Conservation (phyloP, 768 basidiomycete species). For the Boletus rubescentipes region DNA sequence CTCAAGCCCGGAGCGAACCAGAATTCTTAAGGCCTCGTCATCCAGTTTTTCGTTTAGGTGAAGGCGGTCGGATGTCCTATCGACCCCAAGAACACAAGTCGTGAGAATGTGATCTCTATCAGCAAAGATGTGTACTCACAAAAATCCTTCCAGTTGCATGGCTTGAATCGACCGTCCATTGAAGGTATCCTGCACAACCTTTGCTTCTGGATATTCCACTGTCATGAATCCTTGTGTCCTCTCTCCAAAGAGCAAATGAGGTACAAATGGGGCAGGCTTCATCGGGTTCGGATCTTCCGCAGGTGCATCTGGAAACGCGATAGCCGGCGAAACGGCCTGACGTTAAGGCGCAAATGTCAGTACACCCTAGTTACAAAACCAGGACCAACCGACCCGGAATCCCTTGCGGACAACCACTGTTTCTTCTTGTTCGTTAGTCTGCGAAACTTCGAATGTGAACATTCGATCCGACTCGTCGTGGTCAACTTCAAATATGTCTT, state of each 20-base stretch:
- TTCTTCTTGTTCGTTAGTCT: slow-evolving; percentile 59
- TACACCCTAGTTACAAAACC: not conserved
- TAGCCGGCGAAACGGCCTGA: slow-evolving; percentile 15
- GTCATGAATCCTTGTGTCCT: too few relatives aligned
- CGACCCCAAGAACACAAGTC: not conserved
- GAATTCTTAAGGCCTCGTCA: slow-evolving; percentile 25
- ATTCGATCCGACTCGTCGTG: slow-evolving; percentile 43
- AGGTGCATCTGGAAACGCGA: slow-evolving; percentile 8
- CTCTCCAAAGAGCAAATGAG: slow-evolving; percentile 32
- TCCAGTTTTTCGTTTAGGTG: slow-evolving; percentile 23
- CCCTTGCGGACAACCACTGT: slow-evolving; percentile 42
- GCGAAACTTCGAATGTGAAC: slow-evolving; percentile 51
- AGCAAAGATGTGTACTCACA: slow-evolving; percentile 18
- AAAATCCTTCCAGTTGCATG: slow-evolving; percentile 12
- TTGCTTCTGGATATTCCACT: slow-evolving; percentile 15
- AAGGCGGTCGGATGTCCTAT: slow-evolving; percentile 26
- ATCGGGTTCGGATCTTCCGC: slow-evolving; percentile 2
- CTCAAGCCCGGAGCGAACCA: slow-evolving; percentile 31
- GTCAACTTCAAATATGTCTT: slow-evolving; percentile 29
- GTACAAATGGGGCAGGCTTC: slow-evolving; percentile 13
- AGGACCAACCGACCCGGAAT: slow-evolving; percentile 38
- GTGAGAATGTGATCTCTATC: not conserved
- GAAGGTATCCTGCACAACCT: not conserved
- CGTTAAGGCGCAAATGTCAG: not conserved
- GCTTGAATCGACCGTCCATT: not conserved